These are phyloP conservation scores for Russula virescens DNA, from an alignment of 768 basidiomycete species.

Conservation along the genomic window DNA sequence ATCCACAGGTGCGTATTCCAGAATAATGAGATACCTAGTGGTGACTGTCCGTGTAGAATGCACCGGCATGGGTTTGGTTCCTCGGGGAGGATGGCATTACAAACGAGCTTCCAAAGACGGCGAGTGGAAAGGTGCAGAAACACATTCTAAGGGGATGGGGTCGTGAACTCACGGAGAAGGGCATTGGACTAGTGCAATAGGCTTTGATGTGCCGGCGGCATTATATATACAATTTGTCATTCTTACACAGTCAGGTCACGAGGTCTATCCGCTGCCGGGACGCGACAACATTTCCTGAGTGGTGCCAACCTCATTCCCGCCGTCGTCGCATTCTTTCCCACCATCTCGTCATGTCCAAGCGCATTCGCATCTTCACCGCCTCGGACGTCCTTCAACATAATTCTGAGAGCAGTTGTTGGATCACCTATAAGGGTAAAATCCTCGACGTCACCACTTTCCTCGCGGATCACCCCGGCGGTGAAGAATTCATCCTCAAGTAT, in stretches of 20 bases:
- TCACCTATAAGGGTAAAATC: conserved; percentile 73
- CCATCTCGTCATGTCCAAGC: conserved; percentile 45
- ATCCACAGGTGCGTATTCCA: conserved; percentile 58
- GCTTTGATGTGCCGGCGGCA: background rate
- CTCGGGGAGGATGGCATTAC: conserved; percentile 56
- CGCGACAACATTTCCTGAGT: no score
- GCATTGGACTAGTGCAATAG: conserved; percentile 34
- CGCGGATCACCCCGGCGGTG: conserved; percentile 89
- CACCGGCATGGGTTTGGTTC: conserved; percentile 82
- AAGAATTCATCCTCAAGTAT: conserved; percentile 78
- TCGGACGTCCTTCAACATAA: conserved; percentile 70
- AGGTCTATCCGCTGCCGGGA: no score
- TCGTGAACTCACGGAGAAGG: conserved; percentile 43
- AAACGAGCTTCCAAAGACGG: conserved; percentile 71
- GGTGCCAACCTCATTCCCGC: no score
- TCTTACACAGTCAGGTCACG: no score
- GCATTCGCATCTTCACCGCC: conserved; percentile 65
- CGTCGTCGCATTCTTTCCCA: background rate
- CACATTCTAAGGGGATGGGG: conserved; percentile 70
- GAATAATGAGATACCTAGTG: background rate
- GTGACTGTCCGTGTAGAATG: conserved; percentile 45
- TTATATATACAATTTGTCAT: no score
- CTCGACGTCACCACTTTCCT: conserved; percentile 87
- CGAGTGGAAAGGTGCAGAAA: conserved; percentile 85
- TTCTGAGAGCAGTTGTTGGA: conserved; percentile 65